Evolutionary conservation across 805 yeast genomes (phyloP), one percentile per base, ranked within the genome.

Genomic region (Yamadazyma paraphyllophila): DNA sequence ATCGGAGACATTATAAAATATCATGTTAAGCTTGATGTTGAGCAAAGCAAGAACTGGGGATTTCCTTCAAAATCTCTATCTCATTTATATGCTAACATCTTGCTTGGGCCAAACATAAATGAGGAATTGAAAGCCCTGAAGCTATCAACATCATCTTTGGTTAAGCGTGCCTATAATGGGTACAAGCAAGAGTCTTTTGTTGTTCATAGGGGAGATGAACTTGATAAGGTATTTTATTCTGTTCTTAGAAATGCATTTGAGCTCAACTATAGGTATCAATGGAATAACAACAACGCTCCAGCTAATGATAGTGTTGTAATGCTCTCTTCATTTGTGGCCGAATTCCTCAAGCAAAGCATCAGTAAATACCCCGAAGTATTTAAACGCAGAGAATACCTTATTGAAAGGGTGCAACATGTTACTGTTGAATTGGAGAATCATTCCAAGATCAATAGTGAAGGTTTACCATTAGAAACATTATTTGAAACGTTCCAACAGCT

Each of bases 61-160:
- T 36, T 45, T 10, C 51, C 50, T 2, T 25, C 49, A 2, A 46
- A 47, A 26, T 45, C 55, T 7, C 49, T 51, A 32, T 25, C 50
- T 2, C 44, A 45, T 17, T 45, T 47, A 15, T 51, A 59, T 39
- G 53, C 53, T 20, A 43, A 44, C 7, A 43, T 55, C 15, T 49
- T 63, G 14, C 46, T 61, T 33, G 62, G 61, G 2, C 60, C 66
- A 1, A 41, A 53, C 14, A 36, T 48, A n/a, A 16, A 46, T 12
- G 33, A 41, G 1, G 49, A 43, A 27, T 50, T 46, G 7, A 39
- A 45, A n/a, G 47, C 59, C 3, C 7, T 29, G 15, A 41, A 34
- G n/a, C 30, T 50, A 35, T 45, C 48, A 14, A 60, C 66, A 3
- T 39, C 53, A 12, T 13, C 34, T 2, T 40, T 47, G 30, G 8